phyloP scores from a whole-genome alignment of 345 rosid genomes.

The Populus simonii region DNA sequence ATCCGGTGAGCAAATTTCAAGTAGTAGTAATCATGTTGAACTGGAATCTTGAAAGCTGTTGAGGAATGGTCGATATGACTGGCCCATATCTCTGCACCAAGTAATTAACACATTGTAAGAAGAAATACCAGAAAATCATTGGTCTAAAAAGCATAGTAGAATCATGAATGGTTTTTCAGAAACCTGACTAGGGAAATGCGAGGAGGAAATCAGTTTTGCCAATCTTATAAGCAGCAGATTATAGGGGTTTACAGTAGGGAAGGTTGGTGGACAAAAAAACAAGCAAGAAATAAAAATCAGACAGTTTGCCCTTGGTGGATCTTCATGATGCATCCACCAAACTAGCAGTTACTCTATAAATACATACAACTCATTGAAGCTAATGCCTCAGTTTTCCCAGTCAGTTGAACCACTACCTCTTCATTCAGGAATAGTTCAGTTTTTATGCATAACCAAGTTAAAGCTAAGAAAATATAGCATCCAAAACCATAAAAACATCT shows the following conservation, averaged over 20 bases:
- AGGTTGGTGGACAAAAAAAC: background rate
- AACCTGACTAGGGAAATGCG: background rate
- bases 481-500: background rate
- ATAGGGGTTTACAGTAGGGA: background rate
- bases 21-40: constrained; percentile 79
- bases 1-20: constrained; percentile 20
- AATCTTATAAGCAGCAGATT: background rate
- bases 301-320: background rate
- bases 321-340: background rate
- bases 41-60: constrained; percentile 96
- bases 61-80: constrained; percentile 92
- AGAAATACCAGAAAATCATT: background rate
- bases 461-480: background rate
- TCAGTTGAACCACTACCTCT: background rate
- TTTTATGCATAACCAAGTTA: background rate
- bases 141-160: background rate
- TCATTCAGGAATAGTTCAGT: background rate
- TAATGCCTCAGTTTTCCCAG: background rate
- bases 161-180: background rate
- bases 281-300: background rate
- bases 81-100: constrained; percentile 84
- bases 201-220: background rate
- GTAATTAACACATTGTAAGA: background rate
- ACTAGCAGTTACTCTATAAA: background rate
- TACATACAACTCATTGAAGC: background rate